Base-by-base conservation (phyloP, 176 grass and related monocot species). In the Alopecurus myosuroides region DNA sequence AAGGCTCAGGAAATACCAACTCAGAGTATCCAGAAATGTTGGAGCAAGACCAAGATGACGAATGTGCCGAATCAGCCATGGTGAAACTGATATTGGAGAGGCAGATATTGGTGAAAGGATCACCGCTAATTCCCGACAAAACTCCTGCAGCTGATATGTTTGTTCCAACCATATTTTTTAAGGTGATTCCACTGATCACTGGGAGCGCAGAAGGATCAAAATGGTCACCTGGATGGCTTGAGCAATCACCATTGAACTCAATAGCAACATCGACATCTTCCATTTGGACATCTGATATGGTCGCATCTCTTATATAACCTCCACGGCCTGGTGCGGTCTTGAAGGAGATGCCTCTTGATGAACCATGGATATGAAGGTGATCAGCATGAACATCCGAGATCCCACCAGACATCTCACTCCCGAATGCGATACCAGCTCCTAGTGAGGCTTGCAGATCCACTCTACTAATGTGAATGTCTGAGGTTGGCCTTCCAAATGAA, bases 381-480 rank as follows among this genome's bases (percentile, higher is more conserved):
- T 88, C 77, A 25, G 83, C 85, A 26, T 86, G 73, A 57, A 94
- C 31, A 69, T 84, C 75, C 8, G 86, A 92, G 62, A 97, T 94
- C 36, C 95, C 92, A 12, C 92, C 95, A 6, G 92, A 94, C 95
- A 97, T 97, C 78, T 97, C 90, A 29, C 90, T 94, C 18, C 95
- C 92, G 52, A 94, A 92, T 72, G 95, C 89, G 48, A 97, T 76
- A 78, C 86, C 92, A 22, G 92, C 89, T 1, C 95, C 92, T 0
- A 81, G 18, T 33, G 92, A 87, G n/a, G 90, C 81, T 65, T 82
- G 86, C 37, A 97, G 82, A 91, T 86, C 76, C 30, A 89, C 85
- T 14, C 92, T 91, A 56, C 45, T 89, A 41, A 93, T 94, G 74
- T 86, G 77, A 44, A 97, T 90, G 30, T 84, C 72, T 39, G 86